phyloP scores from a whole-genome alignment of 1,284 basidiomycete genomes.

The Cerioporus squamosus region DNA sequence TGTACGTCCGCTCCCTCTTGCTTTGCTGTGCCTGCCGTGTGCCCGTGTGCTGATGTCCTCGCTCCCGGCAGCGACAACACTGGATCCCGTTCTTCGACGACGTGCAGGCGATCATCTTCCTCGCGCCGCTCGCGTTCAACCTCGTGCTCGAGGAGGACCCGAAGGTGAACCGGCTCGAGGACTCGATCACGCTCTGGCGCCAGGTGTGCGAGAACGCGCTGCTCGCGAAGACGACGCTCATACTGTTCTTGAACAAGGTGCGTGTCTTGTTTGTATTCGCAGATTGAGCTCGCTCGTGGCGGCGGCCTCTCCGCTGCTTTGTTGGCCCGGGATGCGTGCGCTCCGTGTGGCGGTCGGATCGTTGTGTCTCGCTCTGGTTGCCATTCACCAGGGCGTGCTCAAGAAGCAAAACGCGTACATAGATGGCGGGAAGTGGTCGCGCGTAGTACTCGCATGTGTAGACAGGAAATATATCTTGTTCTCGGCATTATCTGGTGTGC shows the following conservation, averaged over 20 bases:
- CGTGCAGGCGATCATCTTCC: slow-evolving; percentile 51
- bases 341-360: too few species aligned
- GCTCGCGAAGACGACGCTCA: slow-evolving; percentile 57
- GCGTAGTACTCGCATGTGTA: too few species aligned
- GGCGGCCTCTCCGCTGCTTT: too few species aligned
- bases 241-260: slow-evolving; percentile 72
- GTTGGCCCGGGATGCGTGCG: too few species aligned
- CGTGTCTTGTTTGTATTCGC: slow-evolving; percentile 4
- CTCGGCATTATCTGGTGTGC: too few species aligned
- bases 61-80: slow-evolving; percentile 57
- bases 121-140: slow-evolving; percentile 61
- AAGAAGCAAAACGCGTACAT: slow-evolving; percentile 52
- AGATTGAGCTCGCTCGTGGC: too few species aligned
- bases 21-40: neutral
- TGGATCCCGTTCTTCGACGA: slow-evolving; percentile 76
- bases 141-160: slow-evolving; percentile 63
- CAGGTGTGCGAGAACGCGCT: slow-evolving; percentile 60
- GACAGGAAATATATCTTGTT: too few species aligned
- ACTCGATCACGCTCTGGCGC: slow-evolving; percentile 63
- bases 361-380: too few species aligned
- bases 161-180: slow-evolving; percentile 61
- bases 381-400: too few species aligned
- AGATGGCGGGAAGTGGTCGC: too few species aligned
- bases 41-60: neutral
- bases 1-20: slow-evolving; percentile 34